Conservation (phyloP, 495 filamentous ascomycete genomes). For the Podospora fimiseda region DNA sequence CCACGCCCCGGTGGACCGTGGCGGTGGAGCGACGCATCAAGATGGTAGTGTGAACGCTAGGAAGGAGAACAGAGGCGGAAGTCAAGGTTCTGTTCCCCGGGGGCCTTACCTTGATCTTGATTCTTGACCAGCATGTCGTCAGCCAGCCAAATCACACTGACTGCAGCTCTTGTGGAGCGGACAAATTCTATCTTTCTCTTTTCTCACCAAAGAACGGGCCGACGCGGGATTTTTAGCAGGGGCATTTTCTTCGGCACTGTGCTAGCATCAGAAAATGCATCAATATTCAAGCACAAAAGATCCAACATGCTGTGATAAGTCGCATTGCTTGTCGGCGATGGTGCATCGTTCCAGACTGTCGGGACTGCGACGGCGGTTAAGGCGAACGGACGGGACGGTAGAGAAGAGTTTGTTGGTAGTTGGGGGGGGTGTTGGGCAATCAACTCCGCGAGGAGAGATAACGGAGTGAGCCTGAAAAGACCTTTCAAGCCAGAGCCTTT, state of each 20-base stretch:
- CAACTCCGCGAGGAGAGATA: too few relatives aligned
- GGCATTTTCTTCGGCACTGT: too few relatives aligned
- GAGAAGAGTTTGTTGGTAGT: conserved; percentile 4
- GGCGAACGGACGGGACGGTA: conserved; percentile 1
- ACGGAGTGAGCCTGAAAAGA: too few relatives aligned
- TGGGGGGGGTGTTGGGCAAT: too few relatives aligned
- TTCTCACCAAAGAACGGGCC: conserved; percentile 5
- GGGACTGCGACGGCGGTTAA: conserved; percentile 2
- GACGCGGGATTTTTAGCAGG: background rate
- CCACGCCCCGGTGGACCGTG: too few relatives aligned
- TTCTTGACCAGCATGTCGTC: background rate
- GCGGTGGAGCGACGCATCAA: too few relatives aligned
- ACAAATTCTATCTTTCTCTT: background rate
- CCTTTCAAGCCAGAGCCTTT: background rate
- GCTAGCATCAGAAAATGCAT: too few relatives aligned
- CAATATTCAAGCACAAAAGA: background rate
- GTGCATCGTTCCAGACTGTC: conserved; percentile 2
- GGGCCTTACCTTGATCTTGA: background rate
- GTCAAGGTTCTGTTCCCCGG: background rate
- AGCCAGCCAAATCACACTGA: background rate
- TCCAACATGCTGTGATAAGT: background rate
- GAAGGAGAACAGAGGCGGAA: background rate
- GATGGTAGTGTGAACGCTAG: too few relatives aligned
- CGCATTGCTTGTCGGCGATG: background rate
- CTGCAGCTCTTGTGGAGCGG: background rate